Evolutionary conservation across 139 green algal genomes (phyloP).

Genomic region (Chlamydomonas applanata): DNA sequence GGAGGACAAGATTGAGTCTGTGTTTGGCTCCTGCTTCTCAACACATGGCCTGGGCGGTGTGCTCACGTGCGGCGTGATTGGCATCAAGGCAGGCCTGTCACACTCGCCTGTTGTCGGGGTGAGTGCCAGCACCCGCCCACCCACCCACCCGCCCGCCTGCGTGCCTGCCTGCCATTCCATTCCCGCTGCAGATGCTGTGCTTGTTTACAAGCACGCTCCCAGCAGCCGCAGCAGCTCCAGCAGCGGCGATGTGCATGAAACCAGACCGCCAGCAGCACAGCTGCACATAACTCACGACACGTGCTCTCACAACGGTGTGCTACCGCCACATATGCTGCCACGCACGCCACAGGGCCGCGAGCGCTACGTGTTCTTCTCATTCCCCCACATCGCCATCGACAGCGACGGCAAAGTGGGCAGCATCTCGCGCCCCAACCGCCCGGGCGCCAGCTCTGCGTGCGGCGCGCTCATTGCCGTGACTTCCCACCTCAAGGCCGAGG

Average conservation of each 20-base stretch:
- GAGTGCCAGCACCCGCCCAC: neutral
- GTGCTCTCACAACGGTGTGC: no score
- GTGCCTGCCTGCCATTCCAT: neutral
- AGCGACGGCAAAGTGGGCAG: slow-evolving; percentile 50
- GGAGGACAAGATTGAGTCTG: slow-evolving; percentile 75
- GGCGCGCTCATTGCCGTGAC: slow-evolving; percentile 14
- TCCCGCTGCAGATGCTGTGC: no score
- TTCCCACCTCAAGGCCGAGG: slow-evolving; percentile 40
- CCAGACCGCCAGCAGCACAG: no score
- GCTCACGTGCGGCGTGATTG: slow-evolving; percentile 80
- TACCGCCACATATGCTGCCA: no score
- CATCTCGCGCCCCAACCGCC: slow-evolving; percentile 52
- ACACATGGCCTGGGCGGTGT: slow-evolving; percentile 83
- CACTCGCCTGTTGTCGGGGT: slow-evolving; percentile 40
- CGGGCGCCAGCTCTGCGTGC: slow-evolving; percentile 27
- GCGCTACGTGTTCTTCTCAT: slow-evolving; percentile 73
- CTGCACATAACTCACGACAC: no score
- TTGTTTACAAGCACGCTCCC: no score
- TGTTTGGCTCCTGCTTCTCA: slow-evolving; percentile 77
- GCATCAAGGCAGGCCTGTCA: slow-evolving; percentile 57
- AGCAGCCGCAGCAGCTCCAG: no score
- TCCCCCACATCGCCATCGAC: slow-evolving; percentile 85
- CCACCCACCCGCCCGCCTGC: no score
- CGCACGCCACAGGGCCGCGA: slow-evolving; percentile 3
- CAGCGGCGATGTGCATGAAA: no score